Evolutionary conservation across 306 rosid genomes (phyloP).

Genomic region (Inga oerstediana): DNA sequence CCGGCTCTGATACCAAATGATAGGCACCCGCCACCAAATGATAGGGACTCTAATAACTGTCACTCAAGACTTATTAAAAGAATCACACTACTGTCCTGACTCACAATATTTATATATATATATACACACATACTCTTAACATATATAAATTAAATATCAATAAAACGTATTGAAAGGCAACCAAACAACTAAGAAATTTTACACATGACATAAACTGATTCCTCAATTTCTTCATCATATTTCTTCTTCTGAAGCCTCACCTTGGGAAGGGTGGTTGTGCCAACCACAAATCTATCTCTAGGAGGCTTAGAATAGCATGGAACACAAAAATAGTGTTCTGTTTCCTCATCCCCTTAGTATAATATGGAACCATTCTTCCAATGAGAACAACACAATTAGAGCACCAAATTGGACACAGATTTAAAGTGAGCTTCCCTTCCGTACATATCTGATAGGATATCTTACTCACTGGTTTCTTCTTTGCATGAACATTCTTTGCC

Average conservation of each 20-base stretch:
- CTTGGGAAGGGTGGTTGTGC: conserved; percentile 77
- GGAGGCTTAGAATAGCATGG: conserved; percentile 94
- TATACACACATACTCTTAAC: conserved; percentile 18
- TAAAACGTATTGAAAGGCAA: conserved; percentile 21
- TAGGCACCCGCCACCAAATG: too few species aligned
- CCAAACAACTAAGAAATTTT: conserved; percentile 15
- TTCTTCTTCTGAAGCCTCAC: conserved; percentile 82
- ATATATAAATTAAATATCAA: neutral
- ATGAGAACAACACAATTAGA: conserved; percentile 89
- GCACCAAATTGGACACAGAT: conserved; percentile 92
- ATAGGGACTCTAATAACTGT: too few species aligned
- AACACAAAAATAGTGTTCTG: conserved; percentile 87
- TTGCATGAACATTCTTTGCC: conserved; percentile 93
- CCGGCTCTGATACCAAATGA: too few species aligned
- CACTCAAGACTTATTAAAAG: too few species aligned
- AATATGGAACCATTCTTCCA: conserved; percentile 84
- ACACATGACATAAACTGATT: conserved; percentile 62
- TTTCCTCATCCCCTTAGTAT: conserved; percentile 88
- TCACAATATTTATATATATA: conserved; percentile 12
- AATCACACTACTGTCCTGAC: too few species aligned
- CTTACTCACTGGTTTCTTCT: conserved; percentile 93
- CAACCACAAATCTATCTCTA: conserved; percentile 76
- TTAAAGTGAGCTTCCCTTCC: conserved; percentile 92
- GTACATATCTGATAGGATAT: conserved; percentile 94
- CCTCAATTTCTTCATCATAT: conserved; percentile 97